Evolutionary conservation across 257 asterid species (phyloP).

Genomic region (Solanum megistacrolobum): DNA sequence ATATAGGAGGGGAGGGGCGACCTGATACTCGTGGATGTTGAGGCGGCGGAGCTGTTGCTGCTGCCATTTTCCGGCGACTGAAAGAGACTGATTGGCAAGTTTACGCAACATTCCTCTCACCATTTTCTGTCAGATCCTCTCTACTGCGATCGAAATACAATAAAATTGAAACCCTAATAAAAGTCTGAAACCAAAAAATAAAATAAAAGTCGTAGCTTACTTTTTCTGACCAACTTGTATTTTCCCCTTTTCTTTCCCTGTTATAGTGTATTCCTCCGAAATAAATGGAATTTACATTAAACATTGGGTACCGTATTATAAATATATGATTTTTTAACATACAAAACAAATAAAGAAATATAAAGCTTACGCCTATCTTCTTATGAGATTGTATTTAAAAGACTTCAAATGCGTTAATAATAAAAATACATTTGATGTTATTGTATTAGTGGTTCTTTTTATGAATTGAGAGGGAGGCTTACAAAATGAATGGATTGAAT

Average conservation of each 20-base stretch:
- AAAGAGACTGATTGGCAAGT: slow-evolving; percentile 67
- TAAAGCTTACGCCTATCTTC: neutral
- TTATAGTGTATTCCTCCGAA: neutral
- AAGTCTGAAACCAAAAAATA: neutral
- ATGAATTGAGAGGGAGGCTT: neutral
- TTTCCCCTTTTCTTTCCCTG: neutral
- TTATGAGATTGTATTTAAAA: neutral
- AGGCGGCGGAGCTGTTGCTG: slow-evolving; percentile 99
- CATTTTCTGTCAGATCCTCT: slow-evolving; percentile 29
- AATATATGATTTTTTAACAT: neutral
- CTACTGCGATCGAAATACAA: neutral
- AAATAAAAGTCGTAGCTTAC: neutral
- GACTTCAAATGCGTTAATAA: neutral
- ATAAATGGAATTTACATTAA: neutral
- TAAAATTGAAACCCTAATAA: neutral
- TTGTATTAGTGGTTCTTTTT: neutral
- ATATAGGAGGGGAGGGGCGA: neutral
- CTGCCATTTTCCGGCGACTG: slow-evolving; percentile 96
- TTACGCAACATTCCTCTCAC: slow-evolving; percentile 75
- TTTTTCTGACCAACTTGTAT: neutral
- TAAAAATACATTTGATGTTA: neutral
- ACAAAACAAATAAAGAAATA: neutral
- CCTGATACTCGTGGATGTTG: slow-evolving; percentile 97
- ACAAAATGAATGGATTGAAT: neutral
- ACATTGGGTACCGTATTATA: neutral